Evolutionary conservation across 2,329 filamentous ascomycete genomes (phyloP).

Genomic region (Hirsutella rhossiliensis): DNA sequence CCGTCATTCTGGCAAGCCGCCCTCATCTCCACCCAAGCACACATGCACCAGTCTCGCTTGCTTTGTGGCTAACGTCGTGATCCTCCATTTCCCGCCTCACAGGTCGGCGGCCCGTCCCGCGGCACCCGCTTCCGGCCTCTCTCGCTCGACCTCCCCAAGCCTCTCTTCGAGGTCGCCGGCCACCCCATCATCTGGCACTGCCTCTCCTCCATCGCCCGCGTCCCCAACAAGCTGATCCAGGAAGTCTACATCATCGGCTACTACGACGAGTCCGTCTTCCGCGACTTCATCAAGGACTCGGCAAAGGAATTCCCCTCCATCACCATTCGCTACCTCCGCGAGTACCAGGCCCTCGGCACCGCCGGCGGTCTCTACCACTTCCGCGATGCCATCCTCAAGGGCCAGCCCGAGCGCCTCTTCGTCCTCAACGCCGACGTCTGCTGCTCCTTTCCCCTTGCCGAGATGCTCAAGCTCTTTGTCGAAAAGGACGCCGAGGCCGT

Average conservation of each 20-base stretch:
- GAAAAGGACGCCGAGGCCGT: conserved; percentile 95
- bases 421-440: conserved; percentile 97
- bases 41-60: no score
- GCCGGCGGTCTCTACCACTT: conserved; percentile 98
- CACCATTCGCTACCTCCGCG: conserved; percentile 81
- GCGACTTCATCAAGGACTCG: conserved; percentile 94
- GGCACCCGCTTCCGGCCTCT: conserved; percentile 92
- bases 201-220: conserved; percentile 80
- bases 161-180: conserved; percentile 94
- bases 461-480: conserved; percentile 90
- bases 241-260: conserved; percentile 98
- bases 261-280: conserved; percentile 95
- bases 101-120: conserved; percentile 93
- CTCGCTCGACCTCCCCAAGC: conserved; percentile 94
- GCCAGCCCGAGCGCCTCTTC: conserved; percentile 87
- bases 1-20: conserved; percentile 70
- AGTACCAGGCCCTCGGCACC: conserved; percentile 93
- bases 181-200: conserved; percentile 99
- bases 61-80: conserved; percentile 13
- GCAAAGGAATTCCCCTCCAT: conserved; percentile 75
- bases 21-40: neutral
- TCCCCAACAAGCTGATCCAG: conserved; percentile 67
- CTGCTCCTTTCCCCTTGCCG: conserved; percentile 91
- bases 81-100: neutral
- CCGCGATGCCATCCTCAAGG: conserved; percentile 96